Base-by-base conservation (phyloP, 148 eudicot species). In the Nepenthes gracilis region DNA sequence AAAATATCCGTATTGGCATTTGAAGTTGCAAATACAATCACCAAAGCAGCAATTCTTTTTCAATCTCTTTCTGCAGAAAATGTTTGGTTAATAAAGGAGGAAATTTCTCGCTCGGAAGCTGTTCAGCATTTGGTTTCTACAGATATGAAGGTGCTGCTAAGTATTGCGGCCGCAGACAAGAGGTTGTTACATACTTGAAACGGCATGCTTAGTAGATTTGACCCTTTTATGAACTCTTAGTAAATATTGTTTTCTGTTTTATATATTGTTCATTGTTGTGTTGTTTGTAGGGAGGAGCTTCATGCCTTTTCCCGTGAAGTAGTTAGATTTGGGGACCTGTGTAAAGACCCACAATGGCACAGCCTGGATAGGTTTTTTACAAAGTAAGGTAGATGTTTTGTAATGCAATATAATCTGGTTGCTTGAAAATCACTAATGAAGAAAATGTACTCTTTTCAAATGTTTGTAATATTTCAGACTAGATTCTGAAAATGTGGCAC, bases 281-380 rank as follows among this genome's bases (percentile, higher is more conserved):
- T 36, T 73, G 45, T 58, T 70, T 79, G 65, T 72, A 91, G 97
- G 88, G 94, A 85, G 63, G 97, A 91, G 67, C 79, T 87, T 65
- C 66, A 72, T 6, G 74, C 88, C 48, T 85, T 92, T 72, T 80
- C 86, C 38, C 81, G 96, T 6, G 98, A 92, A 78, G 93, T 92
- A 66, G 64, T 85, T 58, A 84, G 98, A 65, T 92, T 92, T 77
- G 98, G 98, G 57, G 78, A 88, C 74, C 77, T 90, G 47, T 92
- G 98, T 76, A 92, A 80, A 82, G 98, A 92, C 59, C 88, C 94
- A 67, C 98, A 92, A 64, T 92, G 96, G 96, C 98, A 92, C 77
- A 74, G 84, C 68, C 69, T 92, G 62, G 86, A 75, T 43, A 84
- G 98, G 8, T 88, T 74, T 72, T 85, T 92, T 75, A 52, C 71